Evolutionary conservation across 768 basidiomycete species (phyloP).

Genomic region (Leccinum aurantiacum): DNA sequence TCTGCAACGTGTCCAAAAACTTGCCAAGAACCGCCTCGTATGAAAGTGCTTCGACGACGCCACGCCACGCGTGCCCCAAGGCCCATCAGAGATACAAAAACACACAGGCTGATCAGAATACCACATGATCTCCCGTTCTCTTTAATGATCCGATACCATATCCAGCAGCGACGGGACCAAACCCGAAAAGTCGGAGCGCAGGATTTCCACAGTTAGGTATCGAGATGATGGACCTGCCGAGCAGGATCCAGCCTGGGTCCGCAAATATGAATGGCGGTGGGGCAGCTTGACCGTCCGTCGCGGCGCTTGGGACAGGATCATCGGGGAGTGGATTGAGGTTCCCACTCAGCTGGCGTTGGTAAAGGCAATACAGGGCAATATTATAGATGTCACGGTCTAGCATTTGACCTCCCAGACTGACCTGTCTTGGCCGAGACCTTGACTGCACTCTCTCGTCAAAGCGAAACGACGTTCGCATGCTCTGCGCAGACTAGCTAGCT

Average conservation of each 20-base stretch:
- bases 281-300: constrained; percentile 7
- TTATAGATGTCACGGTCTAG: constrained; percentile 70
- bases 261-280: constrained; percentile 71
- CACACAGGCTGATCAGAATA: not conserved
- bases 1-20: constrained; percentile 59
- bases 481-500: constrained; percentile 62
- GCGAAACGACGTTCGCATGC: constrained; percentile 86
- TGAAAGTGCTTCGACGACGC: constrained; percentile 95
- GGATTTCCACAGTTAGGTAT: constrained; percentile 98
- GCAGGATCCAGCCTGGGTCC: constrained; percentile 78
- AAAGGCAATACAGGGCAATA: constrained; percentile 80
- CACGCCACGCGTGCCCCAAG: constrained; percentile 47
- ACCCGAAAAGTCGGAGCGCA: constrained; percentile 87
- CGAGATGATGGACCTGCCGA: constrained; percentile 85
- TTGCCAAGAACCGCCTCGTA: constrained; percentile 76
- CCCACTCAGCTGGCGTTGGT: constrained; percentile 73
- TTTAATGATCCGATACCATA: constrained; percentile 99
- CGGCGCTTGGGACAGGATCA: constrained; percentile 35
- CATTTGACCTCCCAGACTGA: constrained; percentile 25
- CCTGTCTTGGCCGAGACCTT: constrained; percentile 92
- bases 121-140: constrained; percentile 85
- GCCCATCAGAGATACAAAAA: constrained; percentile 1
- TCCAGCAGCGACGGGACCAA: constrained; percentile 88
- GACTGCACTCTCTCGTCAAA: constrained; percentile 85
- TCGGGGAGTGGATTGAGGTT: constrained; percentile 35